A percentile compares a stretch with the other conserved stretches of the same genome.
phyloP scores from a whole-genome alignment of 2,329 filamentous ascomycete species.

The Graphiopsis chlorocephala region DNA sequence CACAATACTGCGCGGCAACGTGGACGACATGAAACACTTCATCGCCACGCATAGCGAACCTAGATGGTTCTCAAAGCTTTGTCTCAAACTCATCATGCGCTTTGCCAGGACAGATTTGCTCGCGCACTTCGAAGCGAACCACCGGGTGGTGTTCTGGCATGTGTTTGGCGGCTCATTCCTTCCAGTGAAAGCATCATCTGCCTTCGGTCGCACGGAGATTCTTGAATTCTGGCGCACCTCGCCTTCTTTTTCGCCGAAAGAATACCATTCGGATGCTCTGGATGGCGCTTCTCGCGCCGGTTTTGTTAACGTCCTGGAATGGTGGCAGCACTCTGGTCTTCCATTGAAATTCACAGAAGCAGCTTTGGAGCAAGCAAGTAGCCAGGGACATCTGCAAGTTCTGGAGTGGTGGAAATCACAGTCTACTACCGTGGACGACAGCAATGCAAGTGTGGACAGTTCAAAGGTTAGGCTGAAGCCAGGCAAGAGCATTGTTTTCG shows the following conservation, averaged over 20 bases:
- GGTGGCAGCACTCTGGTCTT: conserved; percentile 83
- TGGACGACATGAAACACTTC: conserved; percentile 69
- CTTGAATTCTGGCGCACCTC: conserved; percentile 89
- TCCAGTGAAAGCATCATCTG: conserved; percentile 81
- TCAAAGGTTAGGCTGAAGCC: conserved; percentile 63
- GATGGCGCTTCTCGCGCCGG: conserved; percentile 85
- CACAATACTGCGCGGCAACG: conserved; percentile 71
- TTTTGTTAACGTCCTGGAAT: conserved; percentile 80
- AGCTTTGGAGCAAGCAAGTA: conserved; percentile 82
- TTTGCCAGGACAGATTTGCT: conserved; percentile 81
- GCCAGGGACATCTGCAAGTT: conserved; percentile 78
- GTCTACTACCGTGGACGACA: conserved; percentile 29
- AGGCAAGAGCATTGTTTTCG: conserved; percentile 78
- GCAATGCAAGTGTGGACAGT: conserved; percentile 26
- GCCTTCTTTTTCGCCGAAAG: conserved; percentile 76
- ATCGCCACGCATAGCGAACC: conserved; percentile 66
- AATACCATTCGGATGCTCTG: conserved; percentile 80
- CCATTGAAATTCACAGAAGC: conserved; percentile 81
- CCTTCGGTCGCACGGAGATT: conserved; percentile 80
- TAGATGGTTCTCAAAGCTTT: conserved; percentile 73
- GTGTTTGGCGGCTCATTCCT: conserved; percentile 80
- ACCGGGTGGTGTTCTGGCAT: conserved; percentile 76
- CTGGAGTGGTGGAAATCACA: conserved; percentile 88
- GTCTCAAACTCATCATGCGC: conserved; percentile 86
- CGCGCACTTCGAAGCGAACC: conserved; percentile 64